phyloP scores from a whole-genome alignment of 176 grass and related monocot species.

The Phoenix dactylifera region DNA sequence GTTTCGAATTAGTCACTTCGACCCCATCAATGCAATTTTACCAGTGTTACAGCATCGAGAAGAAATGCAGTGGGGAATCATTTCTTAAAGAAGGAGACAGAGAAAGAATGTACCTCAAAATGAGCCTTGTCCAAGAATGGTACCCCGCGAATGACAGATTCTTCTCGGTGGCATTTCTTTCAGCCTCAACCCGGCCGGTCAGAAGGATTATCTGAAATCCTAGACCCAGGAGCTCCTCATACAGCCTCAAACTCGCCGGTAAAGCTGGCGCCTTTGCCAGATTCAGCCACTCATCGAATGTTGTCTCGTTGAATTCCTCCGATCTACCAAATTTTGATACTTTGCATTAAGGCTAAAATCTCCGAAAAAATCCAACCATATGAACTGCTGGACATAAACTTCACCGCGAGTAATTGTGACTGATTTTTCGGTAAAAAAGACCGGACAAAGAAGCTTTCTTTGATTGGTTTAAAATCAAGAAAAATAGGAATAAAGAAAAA shows the following conservation, averaged over 20 bases:
- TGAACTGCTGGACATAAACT: no score
- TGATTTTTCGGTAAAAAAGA: no score
- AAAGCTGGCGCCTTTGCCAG: background rate
- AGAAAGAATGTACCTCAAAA: constrained; percentile 9
- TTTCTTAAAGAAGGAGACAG: background rate
- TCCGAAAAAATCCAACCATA: no score
- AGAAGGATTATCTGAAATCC: constrained; percentile 12
- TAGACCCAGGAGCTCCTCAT: constrained; percentile 1
- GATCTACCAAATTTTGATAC: background rate
- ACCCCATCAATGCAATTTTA: no score
- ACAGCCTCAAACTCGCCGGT: constrained; percentile 5
- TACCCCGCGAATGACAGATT: constrained; percentile 2
- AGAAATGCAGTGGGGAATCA: no score
- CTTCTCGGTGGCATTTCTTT: background rate
- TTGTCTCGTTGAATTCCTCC: background rate
- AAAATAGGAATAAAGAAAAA: no score
- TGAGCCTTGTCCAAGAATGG: constrained; percentile 1
- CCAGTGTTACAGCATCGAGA: no score
- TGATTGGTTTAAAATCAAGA: no score
- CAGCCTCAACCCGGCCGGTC: background rate
- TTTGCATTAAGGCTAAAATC: no score
- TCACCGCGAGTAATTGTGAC: no score
- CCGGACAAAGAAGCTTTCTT: no score
- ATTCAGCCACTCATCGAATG: constrained; percentile 5
- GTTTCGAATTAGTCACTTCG: no score